These are phyloP conservation scores for Agrocybe chaxingu DNA, from an alignment of 768 basidiomycete species.

Conservation along the genomic window DNA sequence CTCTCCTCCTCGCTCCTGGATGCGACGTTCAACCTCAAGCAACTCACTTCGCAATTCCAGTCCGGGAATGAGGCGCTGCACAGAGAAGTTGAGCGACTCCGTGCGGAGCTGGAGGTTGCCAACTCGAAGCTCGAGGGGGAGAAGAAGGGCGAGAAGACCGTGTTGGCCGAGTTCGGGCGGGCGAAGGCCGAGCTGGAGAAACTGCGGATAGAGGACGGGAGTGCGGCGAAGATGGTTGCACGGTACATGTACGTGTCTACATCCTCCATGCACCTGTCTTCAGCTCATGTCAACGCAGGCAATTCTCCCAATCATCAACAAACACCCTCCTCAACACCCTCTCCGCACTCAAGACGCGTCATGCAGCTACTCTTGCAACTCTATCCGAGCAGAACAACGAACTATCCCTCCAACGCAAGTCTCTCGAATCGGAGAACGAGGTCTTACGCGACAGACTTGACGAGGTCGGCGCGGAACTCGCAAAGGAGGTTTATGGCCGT, in stretches of 20 bases:
- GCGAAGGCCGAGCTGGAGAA: slow-evolving; percentile 51
- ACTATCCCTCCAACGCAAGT: slow-evolving; percentile 39
- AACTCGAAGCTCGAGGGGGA: slow-evolving; percentile 45
- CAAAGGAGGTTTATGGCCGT: slow-evolving; percentile 70
- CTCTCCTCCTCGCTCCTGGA: slow-evolving; percentile 29
- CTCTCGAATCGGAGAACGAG: slow-evolving; percentile 39
- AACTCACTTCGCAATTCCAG: slow-evolving; percentile 47
- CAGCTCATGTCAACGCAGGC: slow-evolving; percentile 41
- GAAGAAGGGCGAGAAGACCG: slow-evolving; percentile 35
- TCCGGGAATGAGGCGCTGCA: slow-evolving; percentile 44
- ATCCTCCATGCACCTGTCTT: not conserved
- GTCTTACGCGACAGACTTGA: slow-evolving; percentile 62
- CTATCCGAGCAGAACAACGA: slow-evolving; percentile 47
- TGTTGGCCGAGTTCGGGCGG: slow-evolving; percentile 43
- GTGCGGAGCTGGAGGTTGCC: slow-evolving; percentile 39
- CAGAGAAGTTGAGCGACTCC: slow-evolving; percentile 36
- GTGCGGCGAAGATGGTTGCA: slow-evolving; percentile 80
- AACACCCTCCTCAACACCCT: slow-evolving; percentile 63
- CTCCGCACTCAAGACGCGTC: slow-evolving; percentile 53
- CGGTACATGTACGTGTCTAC: slow-evolving; percentile 67
- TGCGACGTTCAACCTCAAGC: slow-evolving; percentile 45
- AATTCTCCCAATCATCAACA: slow-evolving; percentile 77
- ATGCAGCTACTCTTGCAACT: slow-evolving; percentile 58
- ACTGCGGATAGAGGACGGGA: slow-evolving; percentile 61
- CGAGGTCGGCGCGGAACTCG: slow-evolving; percentile 66